Evolutionary conservation across 2,329 filamentous ascomycete genomes (phyloP), one percentile per base, ranked within the genome.

Genomic region (Colletotrichum eleusines): DNA sequence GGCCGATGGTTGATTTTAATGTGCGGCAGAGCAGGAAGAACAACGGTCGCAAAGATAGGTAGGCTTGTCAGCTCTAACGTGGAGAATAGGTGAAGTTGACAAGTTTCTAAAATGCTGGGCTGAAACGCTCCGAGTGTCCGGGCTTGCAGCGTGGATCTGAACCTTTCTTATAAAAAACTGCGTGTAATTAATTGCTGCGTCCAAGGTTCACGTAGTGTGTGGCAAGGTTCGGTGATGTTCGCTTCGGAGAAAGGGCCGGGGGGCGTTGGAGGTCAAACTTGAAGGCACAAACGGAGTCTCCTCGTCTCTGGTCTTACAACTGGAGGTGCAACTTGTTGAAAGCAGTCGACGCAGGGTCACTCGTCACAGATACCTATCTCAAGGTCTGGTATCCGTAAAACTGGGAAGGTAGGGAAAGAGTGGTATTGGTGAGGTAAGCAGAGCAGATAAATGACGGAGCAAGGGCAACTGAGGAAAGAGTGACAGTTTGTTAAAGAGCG

Each of bases 121-220:
- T 72, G 69, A 72, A 72, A 72, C 69, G 42, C 54, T 23, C 40
- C 40, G 11, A 61, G 66, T 66, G 66, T 65, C 69, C 35, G 57
- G 55, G 54, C 50, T 58, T 33, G 31, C 66, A 61, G 40, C 54
- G 63, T 28, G 33, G 42, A 55, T 62, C 55, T 48, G 55, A 60
- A 18, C 31, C 40, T 46, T 46, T 23, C 23, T 33, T 59, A 16
- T 14, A 26, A 28, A 20, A 58, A n/a, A 54, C 23, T 60, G 38
- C 38, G 42, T 68, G 33, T 46, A 48, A 55, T 58, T 40, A 54
- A 60, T 58, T 58, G 64, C 38, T 40, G 53, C 40, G 35, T 57
- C 35, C n/a, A 57, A 44, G 20, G 63, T 40, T 71, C 48, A 62
- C 44, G 64, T 51, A 63, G 38, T 46, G 51, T 42, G 35, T 33